These are phyloP conservation scores for Fusarium sp. DNA, from an alignment of 2,329 filamentous ascomycete genomes.

Conservation along the genomic window DNA sequence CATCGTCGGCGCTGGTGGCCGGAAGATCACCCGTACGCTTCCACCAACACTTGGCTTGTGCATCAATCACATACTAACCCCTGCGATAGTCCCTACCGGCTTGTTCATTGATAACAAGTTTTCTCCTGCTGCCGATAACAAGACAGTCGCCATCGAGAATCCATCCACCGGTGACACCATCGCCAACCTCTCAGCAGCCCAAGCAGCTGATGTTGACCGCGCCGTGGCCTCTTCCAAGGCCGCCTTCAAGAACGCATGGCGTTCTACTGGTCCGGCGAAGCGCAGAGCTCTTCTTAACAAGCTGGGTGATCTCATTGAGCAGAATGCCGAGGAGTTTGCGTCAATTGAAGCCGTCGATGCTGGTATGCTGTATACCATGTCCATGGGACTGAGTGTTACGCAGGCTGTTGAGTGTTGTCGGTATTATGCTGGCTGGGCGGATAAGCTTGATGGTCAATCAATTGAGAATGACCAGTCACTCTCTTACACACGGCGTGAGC, in stretches of 20 bases:
- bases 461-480: conserved; percentile 1
- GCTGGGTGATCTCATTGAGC: conserved; percentile 70
- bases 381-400: conserved; percentile 17
- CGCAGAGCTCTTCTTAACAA: conserved; percentile 64
- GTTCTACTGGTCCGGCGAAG: not conserved
- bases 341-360: conserved; percentile 74
- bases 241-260: conserved; percentile 2
- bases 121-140: not conserved
- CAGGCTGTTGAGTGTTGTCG: conserved; percentile 27
- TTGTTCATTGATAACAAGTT: conserved; percentile 13
- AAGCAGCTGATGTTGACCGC: not conserved
- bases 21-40: not conserved
- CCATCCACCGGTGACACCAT: not conserved
- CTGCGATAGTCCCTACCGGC: not conserved
- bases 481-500: conserved; percentile 61
- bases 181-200: not conserved
- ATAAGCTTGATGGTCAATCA: conserved; percentile 12
- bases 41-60: not conserved
- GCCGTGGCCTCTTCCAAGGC: not conserved
- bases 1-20: not conserved
- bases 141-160: not conserved
- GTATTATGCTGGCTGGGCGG: conserved; percentile 16
- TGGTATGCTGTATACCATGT: conserved; percentile 47
- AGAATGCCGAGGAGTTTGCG: conserved; percentile 57
- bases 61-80: too few species aligned